Percentiles rank a stretch among this genome's conserved stretches.
Evolutionary conservation across 257 asterid species (phyloP).

Genomic region (Solanum okadae): DNA sequence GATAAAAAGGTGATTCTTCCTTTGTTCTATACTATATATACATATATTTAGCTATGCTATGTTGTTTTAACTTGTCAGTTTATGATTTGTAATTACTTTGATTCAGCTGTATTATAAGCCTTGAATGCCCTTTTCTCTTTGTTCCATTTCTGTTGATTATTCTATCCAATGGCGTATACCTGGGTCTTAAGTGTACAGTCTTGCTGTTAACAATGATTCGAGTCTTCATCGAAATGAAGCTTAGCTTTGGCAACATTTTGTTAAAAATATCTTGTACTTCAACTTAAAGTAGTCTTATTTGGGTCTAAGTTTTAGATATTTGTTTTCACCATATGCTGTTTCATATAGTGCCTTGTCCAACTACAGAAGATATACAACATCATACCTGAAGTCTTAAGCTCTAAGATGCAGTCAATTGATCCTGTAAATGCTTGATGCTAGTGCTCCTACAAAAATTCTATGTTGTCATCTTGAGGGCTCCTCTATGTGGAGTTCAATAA

Average conservation of each 20-base stretch:
- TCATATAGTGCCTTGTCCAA: not conserved
- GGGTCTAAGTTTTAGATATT: not conserved
- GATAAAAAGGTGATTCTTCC: conserved; percentile 58
- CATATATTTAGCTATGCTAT: not conserved
- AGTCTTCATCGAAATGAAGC: not conserved
- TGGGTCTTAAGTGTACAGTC: not conserved
- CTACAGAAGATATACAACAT: not conserved
- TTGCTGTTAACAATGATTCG: not conserved
- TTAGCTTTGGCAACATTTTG: not conserved
- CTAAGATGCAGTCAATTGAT: not conserved
- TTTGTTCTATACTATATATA: not conserved
- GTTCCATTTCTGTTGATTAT: not conserved
- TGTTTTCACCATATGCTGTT: not conserved
- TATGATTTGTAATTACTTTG: not conserved
- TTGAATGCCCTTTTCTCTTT: not conserved
- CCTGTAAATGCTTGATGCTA: not conserved
- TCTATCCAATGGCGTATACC: not conserved
- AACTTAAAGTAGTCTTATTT: not conserved
- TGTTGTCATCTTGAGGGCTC: not conserved
- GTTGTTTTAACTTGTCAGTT: not conserved
- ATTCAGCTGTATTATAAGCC: not conserved
- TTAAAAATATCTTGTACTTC: not conserved
- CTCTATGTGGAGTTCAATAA: not conserved
- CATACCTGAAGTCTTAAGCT: not conserved
- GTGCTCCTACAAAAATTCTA: not conserved